These are phyloP conservation scores for Arabidopsis thaliana DNA, from an alignment of 345 rosid species.

Conservation along the genomic window TAIR10.1 NC_003070.9:7468501-7469000, in stretches of 20 bases:
- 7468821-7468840: conserved; percentile 38
- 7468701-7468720: conserved; percentile 24
- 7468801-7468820: conserved; percentile 44
- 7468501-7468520: conserved; percentile 5
- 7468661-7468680: conserved; percentile 3
- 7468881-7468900: conserved; percentile 26
- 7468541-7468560: conserved; percentile 38
- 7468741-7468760: conserved; percentile 38
- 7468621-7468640: background rate
- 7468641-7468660: background rate
- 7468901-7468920: conserved; percentile 5
- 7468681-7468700: background rate
- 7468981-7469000: conserved; percentile 10
- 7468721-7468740: conserved; percentile 25
- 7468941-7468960: background rate
- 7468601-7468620: conserved; percentile 7
- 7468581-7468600: background rate
- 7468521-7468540: conserved; percentile 5
- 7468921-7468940: conserved; percentile 25
- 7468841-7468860: conserved; percentile 25
- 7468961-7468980: conserved; percentile 17
- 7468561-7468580: conserved; percentile 19
- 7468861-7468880: conserved; percentile 26
- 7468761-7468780: conserved; percentile 43
- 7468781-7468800: conserved; percentile 12